phyloP scores from a whole-genome alignment of 352 stramenopile genomes.

The Globisporangium paddicum region DNA sequence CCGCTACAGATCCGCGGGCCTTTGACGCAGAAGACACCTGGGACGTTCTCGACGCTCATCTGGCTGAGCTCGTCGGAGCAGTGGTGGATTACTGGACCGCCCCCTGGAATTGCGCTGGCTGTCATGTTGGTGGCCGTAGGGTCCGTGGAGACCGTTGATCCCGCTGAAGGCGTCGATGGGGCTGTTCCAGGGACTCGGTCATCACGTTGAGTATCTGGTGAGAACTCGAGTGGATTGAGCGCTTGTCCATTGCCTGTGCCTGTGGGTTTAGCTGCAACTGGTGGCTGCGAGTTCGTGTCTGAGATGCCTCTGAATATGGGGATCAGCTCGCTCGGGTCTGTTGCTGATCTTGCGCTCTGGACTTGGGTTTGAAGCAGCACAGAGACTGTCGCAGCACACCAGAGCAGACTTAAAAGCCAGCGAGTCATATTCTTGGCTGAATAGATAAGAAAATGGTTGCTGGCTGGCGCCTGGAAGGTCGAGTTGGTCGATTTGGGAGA shows the following conservation, averaged over 20 bases:
- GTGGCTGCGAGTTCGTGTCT: neutral
- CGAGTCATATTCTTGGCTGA: neutral
- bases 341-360: neutral
- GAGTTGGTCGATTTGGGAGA: neutral
- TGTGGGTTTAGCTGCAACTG: neutral
- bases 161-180: neutral
- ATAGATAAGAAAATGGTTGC: neutral
- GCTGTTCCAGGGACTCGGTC: neutral
- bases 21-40: conserved; percentile 9
- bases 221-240: conserved; percentile 3
- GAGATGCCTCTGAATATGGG: neutral
- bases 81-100: neutral
- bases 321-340: neutral
- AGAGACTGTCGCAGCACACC: neutral
- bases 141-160: neutral
- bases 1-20: conserved; percentile 6
- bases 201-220: neutral
- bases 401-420: neutral
- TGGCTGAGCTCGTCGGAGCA: neutral
- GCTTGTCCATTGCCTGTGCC: neutral
- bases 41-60: conserved; percentile 12
- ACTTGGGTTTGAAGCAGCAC: neutral
- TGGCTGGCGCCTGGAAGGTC: neutral
- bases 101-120: neutral
- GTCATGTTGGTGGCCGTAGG: neutral